These are phyloP conservation scores for Phytopythium aichiense DNA, from an alignment of 352 stramenopile species.

Conservation along the genomic window DNA sequence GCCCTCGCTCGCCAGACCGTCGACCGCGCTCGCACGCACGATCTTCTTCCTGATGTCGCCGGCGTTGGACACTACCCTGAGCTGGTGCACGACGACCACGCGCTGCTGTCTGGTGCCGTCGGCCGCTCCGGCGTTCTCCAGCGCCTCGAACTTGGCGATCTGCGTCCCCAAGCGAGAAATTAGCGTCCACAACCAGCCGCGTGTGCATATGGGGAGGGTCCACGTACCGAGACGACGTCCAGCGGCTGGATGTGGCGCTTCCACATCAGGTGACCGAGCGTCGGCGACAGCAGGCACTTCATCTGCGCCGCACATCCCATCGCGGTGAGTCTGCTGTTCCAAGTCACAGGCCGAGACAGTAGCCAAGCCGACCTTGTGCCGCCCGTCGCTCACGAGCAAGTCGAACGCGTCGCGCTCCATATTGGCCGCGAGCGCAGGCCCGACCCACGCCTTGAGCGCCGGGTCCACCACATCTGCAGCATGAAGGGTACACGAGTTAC, in stretches of 20 bases:
- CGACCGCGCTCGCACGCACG: conserved; percentile 1
- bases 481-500: background rate
- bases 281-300: conserved; percentile 40
- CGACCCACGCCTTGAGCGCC: conserved; percentile 28
- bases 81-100: conserved; percentile 19
- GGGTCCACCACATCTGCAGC: conserved; percentile 49
- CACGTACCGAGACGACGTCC: conserved; percentile 31
- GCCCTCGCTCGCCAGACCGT: conserved; percentile 4
- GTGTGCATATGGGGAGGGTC: background rate
- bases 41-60: conserved; percentile 13
- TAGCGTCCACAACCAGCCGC: background rate
- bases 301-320: conserved; percentile 11
- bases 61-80: background rate
- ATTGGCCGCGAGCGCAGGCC: conserved; percentile 2
- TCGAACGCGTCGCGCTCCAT: conserved; percentile 48
- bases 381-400: conserved; percentile 57
- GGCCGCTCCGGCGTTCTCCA: conserved; percentile 11
- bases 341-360: too few relatives aligned
- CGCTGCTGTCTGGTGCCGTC: conserved; percentile 5
- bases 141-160: conserved; percentile 28
- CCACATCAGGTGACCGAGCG: conserved; percentile 40
- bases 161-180: background rate
- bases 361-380: conserved; percentile 22
- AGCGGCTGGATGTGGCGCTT: conserved; percentile 19
- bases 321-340: too few relatives aligned